A percentile compares a stretch with the other conserved stretches of the same genome.
Evolutionary conservation across 2,329 filamentous ascomycete species (phyloP).

Genomic region (Fusarium ambrosium): DNA sequence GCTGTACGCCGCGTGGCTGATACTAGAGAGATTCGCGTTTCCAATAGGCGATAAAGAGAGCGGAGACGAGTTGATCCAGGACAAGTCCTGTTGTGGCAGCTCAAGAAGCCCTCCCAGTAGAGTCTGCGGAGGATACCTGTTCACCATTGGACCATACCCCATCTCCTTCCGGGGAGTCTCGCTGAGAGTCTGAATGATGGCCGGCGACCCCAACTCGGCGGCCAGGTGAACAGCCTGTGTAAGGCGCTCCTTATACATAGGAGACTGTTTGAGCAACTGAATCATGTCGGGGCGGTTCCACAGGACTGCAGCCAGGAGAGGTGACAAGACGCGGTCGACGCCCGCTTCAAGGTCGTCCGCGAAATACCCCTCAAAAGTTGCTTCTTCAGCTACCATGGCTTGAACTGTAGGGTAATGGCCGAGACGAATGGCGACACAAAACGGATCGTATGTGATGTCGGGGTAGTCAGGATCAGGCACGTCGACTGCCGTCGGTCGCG

Average conservation of each 20-base stretch:
- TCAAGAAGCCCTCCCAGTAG: slow-evolving; percentile 10
- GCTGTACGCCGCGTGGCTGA: slow-evolving; percentile 28
- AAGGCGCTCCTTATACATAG: slow-evolving; percentile 35
- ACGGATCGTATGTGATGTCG: slow-evolving; percentile 48
- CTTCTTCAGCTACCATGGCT: slow-evolving; percentile 30
- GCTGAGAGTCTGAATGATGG: slow-evolving; percentile 38
- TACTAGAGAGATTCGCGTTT: slow-evolving; percentile 29
- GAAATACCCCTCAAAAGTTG: slow-evolving; percentile 43
- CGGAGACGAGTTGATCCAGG: neutral
- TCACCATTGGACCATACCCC: slow-evolving; percentile 15
- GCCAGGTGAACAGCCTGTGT: slow-evolving; percentile 43
- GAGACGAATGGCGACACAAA: slow-evolving; percentile 48
- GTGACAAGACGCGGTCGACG: slow-evolving; percentile 42
- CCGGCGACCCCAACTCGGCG: slow-evolving; percentile 21
- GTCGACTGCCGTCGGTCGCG: slow-evolving; percentile 19
- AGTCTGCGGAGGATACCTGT: slow-evolving; percentile 20
- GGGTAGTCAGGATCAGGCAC: slow-evolving; percentile 27
- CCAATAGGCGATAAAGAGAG: neutral
- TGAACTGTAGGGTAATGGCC: slow-evolving; percentile 39
- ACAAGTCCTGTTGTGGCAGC: slow-evolving; percentile 11
- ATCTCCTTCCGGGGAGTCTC: slow-evolving; percentile 8
- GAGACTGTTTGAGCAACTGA: slow-evolving; percentile 36
- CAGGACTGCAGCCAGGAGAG: slow-evolving; percentile 46
- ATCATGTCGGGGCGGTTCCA: slow-evolving; percentile 46
- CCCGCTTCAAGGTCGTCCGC: slow-evolving; percentile 14